phyloP scores from a whole-genome alignment of 306 rosid species.

The Dryas octopetala region DNA sequence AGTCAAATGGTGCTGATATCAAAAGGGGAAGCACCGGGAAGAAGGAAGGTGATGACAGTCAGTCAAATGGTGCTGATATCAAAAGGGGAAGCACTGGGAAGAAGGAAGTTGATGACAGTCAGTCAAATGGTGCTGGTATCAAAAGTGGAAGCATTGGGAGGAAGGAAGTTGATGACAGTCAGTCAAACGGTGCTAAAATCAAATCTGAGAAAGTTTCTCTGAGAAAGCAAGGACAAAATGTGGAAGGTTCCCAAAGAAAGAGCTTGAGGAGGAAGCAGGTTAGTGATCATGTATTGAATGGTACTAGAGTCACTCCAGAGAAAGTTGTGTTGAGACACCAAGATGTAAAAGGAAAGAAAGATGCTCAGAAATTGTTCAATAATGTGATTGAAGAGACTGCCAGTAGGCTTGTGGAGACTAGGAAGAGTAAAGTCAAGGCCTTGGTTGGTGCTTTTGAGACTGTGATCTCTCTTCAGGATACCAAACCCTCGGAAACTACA shows the following conservation, averaged over 20 bases:
- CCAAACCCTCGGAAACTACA: slow-evolving; percentile 27
- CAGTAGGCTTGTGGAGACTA: slow-evolving; percentile 62
- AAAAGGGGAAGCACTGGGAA: slow-evolving; percentile 28
- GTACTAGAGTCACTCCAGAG: slow-evolving; percentile 40
- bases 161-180: slow-evolving; percentile 39
- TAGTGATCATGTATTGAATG: slow-evolving; percentile 32
- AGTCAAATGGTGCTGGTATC: slow-evolving; percentile 28
- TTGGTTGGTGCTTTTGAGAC: slow-evolving; percentile 91
- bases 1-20: slow-evolving; percentile 23
- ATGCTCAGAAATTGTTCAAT: slow-evolving; percentile 53
- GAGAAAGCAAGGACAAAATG: slow-evolving; percentile 31
- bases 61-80: slow-evolving; percentile 12
- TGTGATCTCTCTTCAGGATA: slow-evolving; percentile 77
- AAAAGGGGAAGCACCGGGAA: slow-evolving; percentile 30
- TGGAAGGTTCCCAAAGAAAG: slow-evolving; percentile 43
- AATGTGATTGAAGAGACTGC: slow-evolving; percentile 97
- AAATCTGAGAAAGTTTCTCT: slow-evolving; percentile 34
- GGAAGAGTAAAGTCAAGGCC: slow-evolving; percentile 91
- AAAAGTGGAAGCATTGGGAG: slow-evolving; percentile 17
- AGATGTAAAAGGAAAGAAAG: slow-evolving; percentile 50
- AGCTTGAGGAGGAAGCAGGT: slow-evolving; percentile 36
- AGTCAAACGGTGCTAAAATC: slow-evolving; percentile 29
- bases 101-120: slow-evolving; percentile 39
- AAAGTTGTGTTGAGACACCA: slow-evolving; percentile 70
- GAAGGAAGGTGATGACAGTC: slow-evolving; percentile 40